Evolutionary conservation across 176 grass and related monocot species (phyloP).

Genomic region (Rhynchospora pubera): DNA sequence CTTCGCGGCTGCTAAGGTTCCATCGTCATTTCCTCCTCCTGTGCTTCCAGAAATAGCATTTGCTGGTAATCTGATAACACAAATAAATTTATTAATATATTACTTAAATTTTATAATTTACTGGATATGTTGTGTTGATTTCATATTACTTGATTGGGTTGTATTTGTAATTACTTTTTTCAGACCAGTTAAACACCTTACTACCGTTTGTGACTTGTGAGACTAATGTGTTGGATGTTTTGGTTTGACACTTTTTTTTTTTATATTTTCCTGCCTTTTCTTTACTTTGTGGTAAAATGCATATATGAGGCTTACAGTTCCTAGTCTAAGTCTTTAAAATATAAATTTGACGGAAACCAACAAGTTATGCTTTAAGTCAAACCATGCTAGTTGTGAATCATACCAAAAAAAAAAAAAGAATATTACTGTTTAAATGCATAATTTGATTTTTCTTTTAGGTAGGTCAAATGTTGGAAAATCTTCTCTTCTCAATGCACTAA

Average conservation of each 20-base stretch:
- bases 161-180: neutral
- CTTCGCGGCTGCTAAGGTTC: conserved; percentile 82
- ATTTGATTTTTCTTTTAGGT: conserved; percentile 40
- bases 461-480: conserved; percentile 94
- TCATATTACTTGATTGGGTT: neutral
- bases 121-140: neutral
- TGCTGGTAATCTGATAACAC: conserved; percentile 48
- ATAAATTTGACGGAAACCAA: neutral
- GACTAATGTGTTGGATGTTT: neutral
- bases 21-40: conserved; percentile 77
- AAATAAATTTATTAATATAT: neutral
- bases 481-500: conserved; percentile 85
- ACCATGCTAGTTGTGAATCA: neutral
- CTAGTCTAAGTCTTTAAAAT: neutral
- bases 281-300: neutral
- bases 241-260: neutral
- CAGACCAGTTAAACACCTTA: neutral
- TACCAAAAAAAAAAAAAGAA: no score
- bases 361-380: neutral
- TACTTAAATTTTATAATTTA: neutral
- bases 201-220: neutral
- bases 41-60: conserved; percentile 93
- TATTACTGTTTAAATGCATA: neutral
- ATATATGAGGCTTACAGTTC: neutral
- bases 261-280: neutral